Evolutionary conservation across 1,284 basidiomycete genomes (phyloP).

Genomic region (Phellinidium pouzarii): DNA sequence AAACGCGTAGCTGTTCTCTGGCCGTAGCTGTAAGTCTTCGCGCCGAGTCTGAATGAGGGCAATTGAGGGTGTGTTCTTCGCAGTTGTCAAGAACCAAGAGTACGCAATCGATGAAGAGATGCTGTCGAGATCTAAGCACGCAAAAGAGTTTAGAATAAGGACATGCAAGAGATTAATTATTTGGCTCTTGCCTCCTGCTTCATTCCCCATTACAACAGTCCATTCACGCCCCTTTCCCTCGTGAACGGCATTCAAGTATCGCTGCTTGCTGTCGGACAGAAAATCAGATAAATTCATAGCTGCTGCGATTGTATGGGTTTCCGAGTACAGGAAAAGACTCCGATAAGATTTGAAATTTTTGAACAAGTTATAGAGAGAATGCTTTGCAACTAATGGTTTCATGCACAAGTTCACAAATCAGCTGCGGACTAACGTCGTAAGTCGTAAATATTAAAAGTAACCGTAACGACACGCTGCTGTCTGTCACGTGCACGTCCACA

Average conservation of each 20-base stretch:
- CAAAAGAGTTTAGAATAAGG: not conserved
- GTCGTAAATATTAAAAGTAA: too few relatives aligned
- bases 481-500: too few relatives aligned
- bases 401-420: too few relatives aligned
- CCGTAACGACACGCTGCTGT: too few relatives aligned
- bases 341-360: too few relatives aligned
- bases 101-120: constrained; percentile 79
- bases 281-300: constrained; percentile 28
- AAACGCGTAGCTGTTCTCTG: constrained; percentile 82
- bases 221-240: constrained; percentile 48
- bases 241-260: constrained; percentile 40
- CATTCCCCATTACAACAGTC: constrained; percentile 86
- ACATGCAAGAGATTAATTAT: not conserved
- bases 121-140: constrained; percentile 75
- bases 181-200: constrained; percentile 73
- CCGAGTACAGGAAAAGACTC: too few relatives aligned
- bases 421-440: too few relatives aligned
- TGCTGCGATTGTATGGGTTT: too few relatives aligned
- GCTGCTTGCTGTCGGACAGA: constrained; percentile 33
- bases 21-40: constrained; percentile 69
- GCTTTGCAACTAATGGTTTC: too few relatives aligned
- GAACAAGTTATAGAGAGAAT: too few relatives aligned
- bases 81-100: constrained; percentile 59
- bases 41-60: constrained; percentile 71
- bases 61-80: constrained; percentile 48